Conservation (phyloP, 1,284 basidiomycete species). For the Rhizopogon hawkerae region DNA sequence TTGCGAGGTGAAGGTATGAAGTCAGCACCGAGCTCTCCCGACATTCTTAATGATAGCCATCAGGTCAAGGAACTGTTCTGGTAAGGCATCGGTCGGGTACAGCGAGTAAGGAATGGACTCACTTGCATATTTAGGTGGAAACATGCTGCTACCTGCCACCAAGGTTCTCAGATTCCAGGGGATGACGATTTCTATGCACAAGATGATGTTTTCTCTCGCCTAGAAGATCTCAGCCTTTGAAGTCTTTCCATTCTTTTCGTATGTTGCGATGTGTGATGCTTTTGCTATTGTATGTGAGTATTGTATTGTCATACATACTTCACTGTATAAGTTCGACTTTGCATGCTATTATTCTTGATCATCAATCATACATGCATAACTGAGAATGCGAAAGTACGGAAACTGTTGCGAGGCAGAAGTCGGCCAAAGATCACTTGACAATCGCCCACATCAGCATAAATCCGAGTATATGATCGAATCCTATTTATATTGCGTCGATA, state of each 20-base stretch:
- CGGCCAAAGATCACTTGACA: too few relatives aligned
- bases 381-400: too few relatives aligned
- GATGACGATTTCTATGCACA: constrained; percentile 46
- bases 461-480: too few relatives aligned
- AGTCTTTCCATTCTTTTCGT: neutral
- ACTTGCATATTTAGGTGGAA: constrained; percentile 56
- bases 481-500: neutral
- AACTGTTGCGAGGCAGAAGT: too few relatives aligned
- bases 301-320: neutral
- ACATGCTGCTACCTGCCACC: constrained; percentile 66
- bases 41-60: neutral
- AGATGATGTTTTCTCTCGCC: constrained; percentile 26
- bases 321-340: neutral
- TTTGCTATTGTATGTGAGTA: neutral
- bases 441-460: too few relatives aligned
- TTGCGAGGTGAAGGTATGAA: constrained; percentile 54
- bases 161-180: constrained; percentile 43
- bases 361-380: too few relatives aligned
- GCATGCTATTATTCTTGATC: neutral
- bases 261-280: neutral
- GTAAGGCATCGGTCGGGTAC: constrained; percentile 30
- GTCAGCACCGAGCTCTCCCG: neutral
- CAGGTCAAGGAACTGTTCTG: constrained; percentile 70
- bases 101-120: constrained; percentile 4
- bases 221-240: constrained; percentile 12